Evolutionary conservation across 2,329 filamentous ascomycete species (phyloP), one percentile per base, ranked within the genome.

Genomic region (Aspergillus clavatus): DNA sequence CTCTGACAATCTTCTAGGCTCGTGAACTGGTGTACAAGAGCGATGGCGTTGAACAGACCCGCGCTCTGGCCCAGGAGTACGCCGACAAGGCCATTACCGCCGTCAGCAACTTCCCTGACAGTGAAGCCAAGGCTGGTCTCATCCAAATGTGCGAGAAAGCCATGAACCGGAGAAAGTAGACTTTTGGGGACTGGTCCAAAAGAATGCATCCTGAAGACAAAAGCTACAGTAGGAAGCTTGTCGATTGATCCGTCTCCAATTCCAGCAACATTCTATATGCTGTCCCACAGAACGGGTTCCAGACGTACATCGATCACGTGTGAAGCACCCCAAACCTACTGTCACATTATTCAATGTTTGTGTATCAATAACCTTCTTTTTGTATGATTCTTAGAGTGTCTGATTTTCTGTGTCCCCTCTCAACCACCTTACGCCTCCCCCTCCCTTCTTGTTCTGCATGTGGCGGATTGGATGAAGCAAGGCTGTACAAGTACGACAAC

Each of bases 111-210:
- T 95, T 98, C 68, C 93, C 93, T 5, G 84, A 90, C n/a, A 91
- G 89, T 65, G 91, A 97, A 54, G 93, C 93, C 47, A 97, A 95
- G 73, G 80, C 86, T 23, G 91, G 91, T 0, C 75, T 98, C 31
- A 75, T 95, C 37, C 89, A 96, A 61, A 96, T 97, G 88, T 94
- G 89, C 56, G 80, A 84, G 58, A 96, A 95, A 74, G 89, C 90
- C 12, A 81, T 95, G 74, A 84, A 89, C 70, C 80, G 91, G 61
- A 79, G 89, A 66, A 96, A 95, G 70, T 97, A 61, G 52, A 58
- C n/a, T 14, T 23, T 24, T 7, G 23, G 27, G 29, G 16, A 11
- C 8, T n/a, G 18, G 5, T 16, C 6, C 31, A 18, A 18, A 8
- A 35, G 31, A 18, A 16, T 18, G 10, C 31, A 16, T 35, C 31